Base-by-base conservation (phyloP, 2,329 filamentous ascomycete genomes). In the Colletotrichum musae region DNA sequence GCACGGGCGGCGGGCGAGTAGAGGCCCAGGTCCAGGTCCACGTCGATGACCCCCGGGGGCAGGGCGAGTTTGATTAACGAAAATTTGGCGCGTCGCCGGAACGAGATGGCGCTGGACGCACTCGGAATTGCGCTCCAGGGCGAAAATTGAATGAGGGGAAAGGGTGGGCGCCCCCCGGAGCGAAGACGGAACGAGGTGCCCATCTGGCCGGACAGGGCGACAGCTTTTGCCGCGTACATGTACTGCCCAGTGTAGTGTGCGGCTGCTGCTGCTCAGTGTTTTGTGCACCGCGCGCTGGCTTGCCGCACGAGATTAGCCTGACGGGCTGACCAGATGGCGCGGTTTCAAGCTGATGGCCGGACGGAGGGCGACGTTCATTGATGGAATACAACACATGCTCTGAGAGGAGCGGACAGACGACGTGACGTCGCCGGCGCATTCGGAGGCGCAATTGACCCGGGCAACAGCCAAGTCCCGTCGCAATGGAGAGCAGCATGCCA, bases 61-160 rank as follows among this genome's bases (percentile, higher is more conserved):
- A 60, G 36, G 56, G 53, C 51, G 62, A 66, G 39, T 70, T 70
- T 66, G 62, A 70, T 70, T 70, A 67, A 52, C 56, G 56, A 18
- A 57, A 53, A 61, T 66, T 61, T 70, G 67, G 62, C 50, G 66
- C 45, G 56, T 61, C 28, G 51, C 62, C 62, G 56, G 62, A 70
- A 70, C 50, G 36, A 67, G 57, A 52, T 67, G 56, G 67, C 56
- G 67, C 57, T 67, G 62, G 50, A 57, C 36, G 26, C 26, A 52
- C 43, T 66, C 66, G 66, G 66, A 45, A 57, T 52, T 61, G 56
- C 51, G 43, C 56, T 66, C 62, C 66, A 60, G 60, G 51, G 36
- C 18, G 56, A 66, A 60, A 57, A 52, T 57, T 51, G 51, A 51
- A 24, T 52, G 45, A 64, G 61, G 56, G 67, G 56, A 41, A 53